Percentiles rank a stretch among this genome's conserved stretches.
These are phyloP conservation scores for Chaetomiaceae sp. DNA, from an alignment of 2,329 filamentous ascomycete genomes.

Conservation along the genomic window DNA sequence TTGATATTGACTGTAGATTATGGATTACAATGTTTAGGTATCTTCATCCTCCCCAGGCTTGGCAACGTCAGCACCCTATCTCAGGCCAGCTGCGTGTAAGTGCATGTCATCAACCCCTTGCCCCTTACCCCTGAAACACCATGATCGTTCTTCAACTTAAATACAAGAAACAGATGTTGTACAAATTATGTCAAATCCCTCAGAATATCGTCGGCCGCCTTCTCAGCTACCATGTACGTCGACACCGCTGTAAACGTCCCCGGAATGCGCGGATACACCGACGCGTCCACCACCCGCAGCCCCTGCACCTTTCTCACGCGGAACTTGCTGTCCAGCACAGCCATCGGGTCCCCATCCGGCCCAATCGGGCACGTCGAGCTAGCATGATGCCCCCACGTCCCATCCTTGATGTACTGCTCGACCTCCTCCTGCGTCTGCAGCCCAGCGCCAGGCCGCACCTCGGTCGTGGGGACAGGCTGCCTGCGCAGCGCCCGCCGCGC, in stretches of 20 bases:
- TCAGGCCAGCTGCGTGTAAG: too few relatives aligned
- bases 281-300: constrained; percentile 59
- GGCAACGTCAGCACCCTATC: too few relatives aligned
- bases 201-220: constrained; percentile 54
- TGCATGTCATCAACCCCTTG: too few relatives aligned
- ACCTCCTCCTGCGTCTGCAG: constrained; percentile 19
- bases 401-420: constrained; percentile 35
- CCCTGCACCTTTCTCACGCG: constrained; percentile 51
- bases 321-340: constrained; percentile 56
- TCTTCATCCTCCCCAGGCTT: too few relatives aligned
- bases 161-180: too few relatives aligned
- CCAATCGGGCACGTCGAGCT: constrained; percentile 56
- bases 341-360: constrained; percentile 48
- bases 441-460: constrained; percentile 23
- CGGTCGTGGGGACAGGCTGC: constrained; percentile 21
- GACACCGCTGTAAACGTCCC: constrained; percentile 45
- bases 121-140: too few relatives aligned
- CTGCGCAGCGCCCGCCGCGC: constrained; percentile 41
- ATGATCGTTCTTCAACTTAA: too few relatives aligned
- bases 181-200: too few relatives aligned
- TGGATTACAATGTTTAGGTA: too few relatives aligned
- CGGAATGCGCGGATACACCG: constrained; percentile 47
- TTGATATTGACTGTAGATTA: too few relatives aligned
- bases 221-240: constrained; percentile 55
- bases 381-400: constrained; percentile 55